Conservation (phyloP, 495 filamentous ascomycete species). For the Penicillium bialowiezense region DNA sequence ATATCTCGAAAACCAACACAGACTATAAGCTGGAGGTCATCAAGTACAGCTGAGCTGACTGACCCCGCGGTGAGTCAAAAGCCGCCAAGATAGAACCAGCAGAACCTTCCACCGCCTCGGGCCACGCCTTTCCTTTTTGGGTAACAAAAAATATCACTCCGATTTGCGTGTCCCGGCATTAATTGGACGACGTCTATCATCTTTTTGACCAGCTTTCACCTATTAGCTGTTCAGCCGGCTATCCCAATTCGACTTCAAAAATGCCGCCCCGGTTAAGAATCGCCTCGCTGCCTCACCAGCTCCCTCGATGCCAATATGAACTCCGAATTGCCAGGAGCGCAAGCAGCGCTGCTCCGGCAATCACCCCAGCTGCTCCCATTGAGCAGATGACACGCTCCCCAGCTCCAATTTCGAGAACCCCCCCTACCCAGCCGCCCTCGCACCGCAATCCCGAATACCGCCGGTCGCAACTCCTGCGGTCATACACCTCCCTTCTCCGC, state of each 20-base stretch:
- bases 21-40: too few relatives aligned
- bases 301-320: conserved; percentile 35
- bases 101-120: conserved; percentile 16
- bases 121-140: conserved; percentile 13
- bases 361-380: conserved; percentile 48
- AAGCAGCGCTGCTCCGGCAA: conserved; percentile 40
- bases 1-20: too few relatives aligned
- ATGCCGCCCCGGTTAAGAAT: conserved; percentile 50
- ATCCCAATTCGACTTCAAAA: conserved; percentile 12
- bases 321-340: conserved; percentile 29
- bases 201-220: conserved; percentile 5
- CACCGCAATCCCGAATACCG: conserved; percentile 81
- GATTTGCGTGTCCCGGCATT: conserved; percentile 14
- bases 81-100: conserved; percentile 17
- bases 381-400: conserved; percentile 52
- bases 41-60: too few relatives aligned
- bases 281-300: conserved; percentile 33
- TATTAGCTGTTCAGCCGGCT: conserved; percentile 2
- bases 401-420: conserved; percentile 53
- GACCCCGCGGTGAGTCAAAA: conserved; percentile 2
- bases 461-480: conserved; percentile 90
- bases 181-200: conserved; percentile 19
- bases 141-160: conserved; percentile 29
- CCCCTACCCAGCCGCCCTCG: conserved; percentile 81
- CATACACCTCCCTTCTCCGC: conserved; percentile 90